A percentile compares a stretch with the other conserved stretches of the same genome.
phyloP scores from a whole-genome alignment of 305 asterid genomes.

The Fraxinus xanthoxyloides region DNA sequence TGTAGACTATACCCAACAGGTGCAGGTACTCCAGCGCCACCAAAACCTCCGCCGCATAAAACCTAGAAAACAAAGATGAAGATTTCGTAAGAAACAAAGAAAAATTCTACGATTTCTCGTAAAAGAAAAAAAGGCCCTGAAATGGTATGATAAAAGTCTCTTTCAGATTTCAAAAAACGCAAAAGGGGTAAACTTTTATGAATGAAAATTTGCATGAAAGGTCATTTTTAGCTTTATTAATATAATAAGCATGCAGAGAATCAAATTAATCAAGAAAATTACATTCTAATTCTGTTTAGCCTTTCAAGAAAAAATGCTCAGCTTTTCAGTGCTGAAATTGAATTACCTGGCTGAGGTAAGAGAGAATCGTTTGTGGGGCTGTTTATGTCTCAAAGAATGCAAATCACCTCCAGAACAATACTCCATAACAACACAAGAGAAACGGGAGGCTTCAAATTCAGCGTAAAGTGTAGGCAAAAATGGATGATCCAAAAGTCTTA shows the following conservation, averaged over 20 bases:
- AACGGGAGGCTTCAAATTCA: slow-evolving; percentile 70
- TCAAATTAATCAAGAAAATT: not conserved
- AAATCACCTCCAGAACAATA: slow-evolving; percentile 79
- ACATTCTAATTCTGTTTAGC: not conserved
- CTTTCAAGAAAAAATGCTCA: not conserved
- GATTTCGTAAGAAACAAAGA: not conserved
- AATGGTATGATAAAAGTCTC: slow-evolving; percentile 33
- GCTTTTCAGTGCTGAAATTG: not conserved
- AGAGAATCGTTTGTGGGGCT: slow-evolving; percentile 67
- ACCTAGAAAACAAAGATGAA: slow-evolving; percentile 37
- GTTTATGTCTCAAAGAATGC: slow-evolving; percentile 69
- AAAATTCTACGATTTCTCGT: slow-evolving; percentile 30
- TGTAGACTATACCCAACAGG: slow-evolving; percentile 82
- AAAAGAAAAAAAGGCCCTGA: slow-evolving; percentile 17
- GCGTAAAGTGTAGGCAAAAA: slow-evolving; percentile 77
- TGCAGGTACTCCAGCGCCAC: slow-evolving; percentile 89
- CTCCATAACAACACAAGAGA: slow-evolving; percentile 79
- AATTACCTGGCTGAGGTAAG: slow-evolving; percentile 55
- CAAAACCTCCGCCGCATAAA: slow-evolving; percentile 90
- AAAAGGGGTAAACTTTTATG: slow-evolving; percentile 26
- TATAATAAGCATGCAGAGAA: not conserved
- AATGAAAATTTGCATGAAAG: slow-evolving; percentile 30
- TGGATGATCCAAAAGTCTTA: slow-evolving; percentile 76
- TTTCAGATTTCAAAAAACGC: slow-evolving; percentile 27
- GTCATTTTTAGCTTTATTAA: slow-evolving; percentile 27